Base-by-base conservation (phyloP, 768 basidiomycete species). In the Tulasnella sp. region DNA sequence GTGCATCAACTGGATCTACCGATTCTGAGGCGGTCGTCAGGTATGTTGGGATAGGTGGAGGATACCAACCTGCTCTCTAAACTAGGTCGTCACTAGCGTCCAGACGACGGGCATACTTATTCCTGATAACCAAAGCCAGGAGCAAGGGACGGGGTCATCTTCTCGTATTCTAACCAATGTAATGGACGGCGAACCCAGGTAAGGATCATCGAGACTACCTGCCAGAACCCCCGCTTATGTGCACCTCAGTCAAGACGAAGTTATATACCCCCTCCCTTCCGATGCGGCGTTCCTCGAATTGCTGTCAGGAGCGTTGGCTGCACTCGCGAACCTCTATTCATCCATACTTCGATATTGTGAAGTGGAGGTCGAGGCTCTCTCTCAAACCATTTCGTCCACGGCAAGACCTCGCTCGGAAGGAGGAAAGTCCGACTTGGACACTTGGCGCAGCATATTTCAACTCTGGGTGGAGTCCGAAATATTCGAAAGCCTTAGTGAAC, bases 381-480 rank as follows among this genome's bases (percentile, higher is more conserved):
- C 90, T 1, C 75, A 84, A 10, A 79, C 77, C n/a, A 81, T 84
- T 39, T 82, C 85, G 79, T 79, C 87, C 85, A 81, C 87, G 84
- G 73, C 82, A 5, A 78, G 80, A 19, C 80, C 72, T 42, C 72
- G 79, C 58, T 79, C 74, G 73, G 75, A 82, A 31, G 71, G 71
- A 16, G 82, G 82, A 2, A 87, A 87, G 81, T 85, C 86, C 16
- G 96, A 98, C 82, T 85, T 98, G 10, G 95, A 94, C 83, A 88
- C 90, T 8, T 98, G 97, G 97, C 87, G 97, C 34, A 91, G 95
- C 85, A 92, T 98, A 39, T 97, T 98, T 83, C 91, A 92, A 79
- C 85, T 97, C 2, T 98, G 97, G 84, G 88, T 93, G 73, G 95
- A 97, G 82, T 87, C 90, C 0, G 93, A 96, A 82, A 90, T 98